Evolutionary conservation across 495 filamentous ascomycete species (phyloP).

Genomic region (Evansstolkia leycettana): DNA sequence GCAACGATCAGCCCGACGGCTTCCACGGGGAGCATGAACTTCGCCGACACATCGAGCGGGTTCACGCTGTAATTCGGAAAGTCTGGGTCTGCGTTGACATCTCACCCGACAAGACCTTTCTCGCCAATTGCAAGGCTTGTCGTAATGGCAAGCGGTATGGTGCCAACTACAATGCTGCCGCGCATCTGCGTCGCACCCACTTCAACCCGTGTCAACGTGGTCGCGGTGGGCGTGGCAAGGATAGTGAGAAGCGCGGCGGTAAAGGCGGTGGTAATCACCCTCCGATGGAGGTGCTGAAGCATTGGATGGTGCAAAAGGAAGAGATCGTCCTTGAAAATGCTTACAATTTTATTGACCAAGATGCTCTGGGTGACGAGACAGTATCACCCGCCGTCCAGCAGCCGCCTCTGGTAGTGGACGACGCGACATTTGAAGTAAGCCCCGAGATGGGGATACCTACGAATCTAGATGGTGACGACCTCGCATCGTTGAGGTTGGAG

Average conservation of each 20-base stretch:
- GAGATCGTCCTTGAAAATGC: conserved; percentile 29
- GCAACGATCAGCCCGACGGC: conserved; percentile 67
- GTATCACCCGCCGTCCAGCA: conserved; percentile 1
- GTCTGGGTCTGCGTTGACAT: conserved; percentile 74
- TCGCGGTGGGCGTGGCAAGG: conserved; percentile 39
- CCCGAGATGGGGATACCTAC: not conserved
- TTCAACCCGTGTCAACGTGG: conserved; percentile 59
- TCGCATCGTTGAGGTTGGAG: conserved; percentile 14
- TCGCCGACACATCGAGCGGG: conserved; percentile 69
- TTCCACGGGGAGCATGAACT: conserved; percentile 94
- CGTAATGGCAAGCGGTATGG: conserved; percentile 66
- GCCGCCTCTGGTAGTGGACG: conserved; percentile 4
- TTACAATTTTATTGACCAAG: conserved; percentile 7
- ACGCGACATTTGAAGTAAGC: conserved; percentile 4
- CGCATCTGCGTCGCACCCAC: conserved; percentile 80
- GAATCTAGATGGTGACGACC: conserved; percentile 1
- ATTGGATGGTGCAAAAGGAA: conserved; percentile 68
- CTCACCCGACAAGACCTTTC: conserved; percentile 44
- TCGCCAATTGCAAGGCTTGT: conserved; percentile 85
- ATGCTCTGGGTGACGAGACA: conserved; percentile 11
- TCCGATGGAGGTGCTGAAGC: conserved; percentile 66
- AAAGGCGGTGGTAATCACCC: conserved; percentile 78
- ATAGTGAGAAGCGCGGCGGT: conserved; percentile 57
- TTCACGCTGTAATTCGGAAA: conserved; percentile 60
- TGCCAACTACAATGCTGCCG: conserved; percentile 92